Evolutionary conservation across 371 early-diverging fungal genomes (phyloP).

Genomic region (Mucor piriformis): DNA sequence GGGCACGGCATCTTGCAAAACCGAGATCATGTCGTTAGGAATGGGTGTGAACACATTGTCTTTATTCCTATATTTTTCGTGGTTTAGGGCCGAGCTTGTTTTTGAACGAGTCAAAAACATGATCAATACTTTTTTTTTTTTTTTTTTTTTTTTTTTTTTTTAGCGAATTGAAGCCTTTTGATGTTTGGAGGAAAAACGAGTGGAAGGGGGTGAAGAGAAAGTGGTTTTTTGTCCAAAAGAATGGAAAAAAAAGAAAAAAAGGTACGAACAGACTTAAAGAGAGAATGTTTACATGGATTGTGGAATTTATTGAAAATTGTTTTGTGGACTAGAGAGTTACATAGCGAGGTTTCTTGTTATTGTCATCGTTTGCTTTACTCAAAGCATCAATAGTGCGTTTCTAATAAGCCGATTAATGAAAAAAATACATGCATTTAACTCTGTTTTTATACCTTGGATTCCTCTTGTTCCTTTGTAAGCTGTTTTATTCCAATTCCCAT

Average conservation of each 20-base stretch:
- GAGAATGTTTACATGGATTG: conserved; percentile 25
- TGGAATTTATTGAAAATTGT: conserved; percentile 24
- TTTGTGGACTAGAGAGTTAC: conserved; percentile 33
- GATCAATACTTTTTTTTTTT: background rate
- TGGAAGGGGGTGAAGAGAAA: background rate
- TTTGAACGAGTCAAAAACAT: conserved; percentile 27
- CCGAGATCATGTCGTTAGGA: conserved; percentile 7
- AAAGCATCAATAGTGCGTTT: conserved; percentile 41
- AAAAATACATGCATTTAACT: background rate
- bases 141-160: too few species aligned
- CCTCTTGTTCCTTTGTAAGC: conserved; percentile 33
- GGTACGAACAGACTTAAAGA: background rate
- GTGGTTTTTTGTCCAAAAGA: background rate
- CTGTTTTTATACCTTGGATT: conserved; percentile 32
- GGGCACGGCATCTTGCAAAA: conserved; percentile 12
- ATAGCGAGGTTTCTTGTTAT: conserved; percentile 41
- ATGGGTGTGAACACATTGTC: background rate
- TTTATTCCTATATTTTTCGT: background rate
- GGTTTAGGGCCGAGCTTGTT: conserved; percentile 11
- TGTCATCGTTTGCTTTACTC: conserved; percentile 17
- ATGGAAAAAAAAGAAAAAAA: conserved; percentile 5
- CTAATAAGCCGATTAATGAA: conserved; percentile 18
- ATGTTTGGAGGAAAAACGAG: background rate
- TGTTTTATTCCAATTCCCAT: conserved; percentile 30
- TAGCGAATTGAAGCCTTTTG: too few species aligned